Base-by-base conservation (phyloP, 257 asterid species). In the Nicotiana noctiflora region DNA sequence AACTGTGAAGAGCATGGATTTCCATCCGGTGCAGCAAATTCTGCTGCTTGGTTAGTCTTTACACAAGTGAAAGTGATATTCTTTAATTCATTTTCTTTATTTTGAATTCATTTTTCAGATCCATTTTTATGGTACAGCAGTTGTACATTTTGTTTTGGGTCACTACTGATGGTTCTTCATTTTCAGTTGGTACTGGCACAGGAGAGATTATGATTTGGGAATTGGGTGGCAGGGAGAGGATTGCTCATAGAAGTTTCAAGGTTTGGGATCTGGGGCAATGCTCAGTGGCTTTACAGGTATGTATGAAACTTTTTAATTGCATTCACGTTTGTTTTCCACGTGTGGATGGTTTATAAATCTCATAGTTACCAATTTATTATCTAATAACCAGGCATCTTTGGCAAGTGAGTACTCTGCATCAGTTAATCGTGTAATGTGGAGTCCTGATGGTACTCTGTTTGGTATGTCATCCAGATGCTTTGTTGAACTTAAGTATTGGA, bases 201-300 rank as follows among this genome's bases (percentile, higher is more conserved):
- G 94, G 94, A 62, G 94, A 90, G 86, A 77, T 88, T 51, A 86
- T 86, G 91, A 80, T 90, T 62, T 90, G 94, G 94, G 94, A 87
- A 72, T 84, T 90, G 74, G 85, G 85, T 53, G 63, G 82, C 80
- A 79, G 91, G 83, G 90, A 86, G 82, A 90, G 91, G 85, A 85
- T 86, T 49, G 85, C 88, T 82, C 88, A 87, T 78, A 86, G 84
- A 89, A 88, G 80, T 80, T 90, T 90, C 85, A 88, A 90, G 84
- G 86, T 90, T 82, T 90, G 94, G 94, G 90, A 90, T 82, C 88
- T 90, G 10, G 84, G 82, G 11, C 88, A 91, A 66, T 89, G 94
- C 83, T 90, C 94, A 77, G 85, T 77, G 87, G 88, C 88, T 68
- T 83, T 90, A 68, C 94, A 90, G 92, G 94, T 90, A 25, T 67